A percentile compares a stretch with the other conserved stretches of the same genome.
Evolutionary conservation across 805 yeast species (phyloP).

Genomic region (Spathaspora hagerdaliae): DNA sequence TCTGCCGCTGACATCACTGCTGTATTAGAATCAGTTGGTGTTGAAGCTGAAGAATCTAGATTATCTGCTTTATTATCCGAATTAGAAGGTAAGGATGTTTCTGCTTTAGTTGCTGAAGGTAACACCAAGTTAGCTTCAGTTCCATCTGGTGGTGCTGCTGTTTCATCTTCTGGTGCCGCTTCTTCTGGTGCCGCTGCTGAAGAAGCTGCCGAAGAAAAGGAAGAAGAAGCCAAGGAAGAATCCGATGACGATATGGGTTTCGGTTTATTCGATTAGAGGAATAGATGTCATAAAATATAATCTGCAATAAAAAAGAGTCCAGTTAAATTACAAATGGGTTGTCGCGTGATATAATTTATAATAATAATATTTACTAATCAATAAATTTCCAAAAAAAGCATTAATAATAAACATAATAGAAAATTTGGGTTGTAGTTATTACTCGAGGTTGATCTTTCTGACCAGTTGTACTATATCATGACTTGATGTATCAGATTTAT

Average conservation of each 20-base stretch:
- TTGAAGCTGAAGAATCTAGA: conserved; percentile 90
- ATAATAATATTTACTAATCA: neutral
- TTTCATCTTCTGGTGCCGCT: conserved; percentile 67
- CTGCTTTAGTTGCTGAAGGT: conserved; percentile 92
- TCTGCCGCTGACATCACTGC: conserved; percentile 86
- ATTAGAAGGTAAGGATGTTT: conserved; percentile 89
- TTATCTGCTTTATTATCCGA: conserved; percentile 75
- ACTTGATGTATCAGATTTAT: conserved; percentile 1
- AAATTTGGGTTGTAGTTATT: neutral
- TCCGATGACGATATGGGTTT: conserved; percentile 80
- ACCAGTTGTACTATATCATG: neutral
- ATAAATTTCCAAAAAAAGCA: neutral
- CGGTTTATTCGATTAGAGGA: conserved; percentile 91
- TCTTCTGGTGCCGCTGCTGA: conserved; percentile 69
- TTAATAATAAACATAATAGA: neutral
- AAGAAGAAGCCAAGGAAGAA: conserved; percentile 55
- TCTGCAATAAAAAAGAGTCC: neutral
- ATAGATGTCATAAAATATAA: neutral
- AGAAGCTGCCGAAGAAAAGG: conserved; percentile 69
- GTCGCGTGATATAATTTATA: neutral
- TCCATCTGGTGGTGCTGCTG: conserved; percentile 97
- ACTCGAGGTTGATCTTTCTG: neutral
- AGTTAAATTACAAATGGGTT: too few relatives aligned
- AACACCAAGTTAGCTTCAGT: conserved; percentile 93
- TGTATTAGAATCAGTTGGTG: conserved; percentile 91